phyloP scores from a whole-genome alignment of 2,329 filamentous ascomycete genomes.

The Leptographium lundbergii region DNA sequence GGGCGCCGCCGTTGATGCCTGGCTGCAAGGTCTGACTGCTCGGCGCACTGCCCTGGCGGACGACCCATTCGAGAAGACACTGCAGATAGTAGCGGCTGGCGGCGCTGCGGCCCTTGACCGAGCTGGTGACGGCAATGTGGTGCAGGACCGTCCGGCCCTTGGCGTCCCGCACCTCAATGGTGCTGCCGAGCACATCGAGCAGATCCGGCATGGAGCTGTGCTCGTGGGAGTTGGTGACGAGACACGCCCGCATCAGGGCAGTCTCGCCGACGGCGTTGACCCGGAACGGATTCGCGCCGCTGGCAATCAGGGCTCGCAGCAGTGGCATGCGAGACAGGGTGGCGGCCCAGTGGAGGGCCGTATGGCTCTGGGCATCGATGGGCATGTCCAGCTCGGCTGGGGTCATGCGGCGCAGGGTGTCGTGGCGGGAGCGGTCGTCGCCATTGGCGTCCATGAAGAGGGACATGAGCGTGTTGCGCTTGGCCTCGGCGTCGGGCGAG shows the following conservation, averaged over 20 bases:
- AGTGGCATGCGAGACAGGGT: slow-evolving; percentile 79
- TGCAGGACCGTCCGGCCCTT: slow-evolving; percentile 87
- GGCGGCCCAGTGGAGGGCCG: slow-evolving; percentile 90
- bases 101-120: slow-evolving; percentile 82
- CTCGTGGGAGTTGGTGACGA: slow-evolving; percentile 90
- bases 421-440: slow-evolving; percentile 58
- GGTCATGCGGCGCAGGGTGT: slow-evolving; percentile 62
- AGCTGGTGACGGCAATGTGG: slow-evolving; percentile 91
- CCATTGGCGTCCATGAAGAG: slow-evolving; percentile 66
- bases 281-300: slow-evolving; percentile 76
- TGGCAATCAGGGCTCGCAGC: slow-evolving; percentile 65
- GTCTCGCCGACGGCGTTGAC: slow-evolving; percentile 87
- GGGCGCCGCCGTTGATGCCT: slow-evolving; percentile 8
- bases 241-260: slow-evolving; percentile 80
- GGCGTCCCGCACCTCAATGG: slow-evolving; percentile 81
- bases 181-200: slow-evolving; percentile 75
- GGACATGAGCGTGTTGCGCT: slow-evolving; percentile 68
- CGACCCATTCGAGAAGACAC: slow-evolving; percentile 85
- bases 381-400: slow-evolving; percentile 81
- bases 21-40: slow-evolving; percentile 25
- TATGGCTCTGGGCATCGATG: slow-evolving; percentile 79
- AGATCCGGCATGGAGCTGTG: slow-evolving; percentile 82
- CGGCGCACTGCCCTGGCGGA: slow-evolving; percentile 54
- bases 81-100: slow-evolving; percentile 95
- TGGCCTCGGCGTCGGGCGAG: slow-evolving; percentile 59